Percentiles rank a stretch among this genome's conserved stretches.
Evolutionary conservation across 495 filamentous ascomycete species (phyloP).

Genomic region (Aspergillus nanangensis): DNA sequence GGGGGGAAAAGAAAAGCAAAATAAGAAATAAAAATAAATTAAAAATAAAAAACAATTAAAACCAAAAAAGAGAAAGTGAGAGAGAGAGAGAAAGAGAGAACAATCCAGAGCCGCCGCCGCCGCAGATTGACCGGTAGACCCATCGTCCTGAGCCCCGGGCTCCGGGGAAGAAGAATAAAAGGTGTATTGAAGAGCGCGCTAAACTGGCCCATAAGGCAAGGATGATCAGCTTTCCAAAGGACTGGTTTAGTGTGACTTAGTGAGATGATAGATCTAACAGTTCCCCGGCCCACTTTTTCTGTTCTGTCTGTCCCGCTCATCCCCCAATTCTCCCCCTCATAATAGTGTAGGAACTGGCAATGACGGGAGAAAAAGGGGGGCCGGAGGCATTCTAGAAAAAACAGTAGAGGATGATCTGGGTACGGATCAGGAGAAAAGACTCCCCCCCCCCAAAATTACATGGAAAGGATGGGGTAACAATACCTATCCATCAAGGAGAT

Average conservation of each 20-base stretch:
- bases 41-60: conserved; percentile 3
- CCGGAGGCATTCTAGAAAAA: conserved; percentile 6
- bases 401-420: neutral
- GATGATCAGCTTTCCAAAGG: conserved; percentile 36
- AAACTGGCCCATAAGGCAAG: conserved; percentile 33
- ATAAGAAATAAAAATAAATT: conserved; percentile 3
- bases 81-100: conserved; percentile 7
- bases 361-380: too few species aligned
- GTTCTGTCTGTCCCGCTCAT: conserved; percentile 8
- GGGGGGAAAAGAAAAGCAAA: neutral
- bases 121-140: conserved; percentile 26
- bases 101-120: conserved; percentile 19
- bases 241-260: conserved; percentile 39
- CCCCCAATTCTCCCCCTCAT: conserved; percentile 6
- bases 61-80: neutral
- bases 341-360: too few species aligned
- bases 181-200: conserved; percentile 27
- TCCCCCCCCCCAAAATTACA: too few species aligned
- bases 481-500: too few species aligned
- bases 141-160: conserved; percentile 32
- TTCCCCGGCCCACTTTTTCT: conserved; percentile 18
- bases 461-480: too few species aligned
- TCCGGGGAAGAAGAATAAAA: conserved; percentile 35
- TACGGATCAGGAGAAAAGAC: too few species aligned
- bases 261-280: conserved; percentile 45